Evolutionary conservation across 148 eudicot species (phyloP), one percentile per base, ranked within the genome.

Genomic region (Gaultheria prostrata): DNA sequence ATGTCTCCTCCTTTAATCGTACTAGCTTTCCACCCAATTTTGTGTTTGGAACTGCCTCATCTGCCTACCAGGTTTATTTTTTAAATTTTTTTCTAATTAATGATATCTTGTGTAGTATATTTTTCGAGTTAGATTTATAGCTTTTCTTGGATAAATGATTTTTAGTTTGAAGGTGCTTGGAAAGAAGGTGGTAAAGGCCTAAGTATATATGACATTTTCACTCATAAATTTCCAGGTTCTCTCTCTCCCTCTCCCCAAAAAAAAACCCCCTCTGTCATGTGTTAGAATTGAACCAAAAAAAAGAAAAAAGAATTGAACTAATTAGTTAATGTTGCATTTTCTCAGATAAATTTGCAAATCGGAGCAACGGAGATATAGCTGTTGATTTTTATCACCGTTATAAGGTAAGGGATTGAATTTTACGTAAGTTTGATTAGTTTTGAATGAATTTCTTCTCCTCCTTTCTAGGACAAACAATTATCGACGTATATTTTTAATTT

Each of bases 311-410:
- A 75, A 3, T 48, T 43, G 45, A 1, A 35, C 39, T 35, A 35
- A 2, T 35, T 20, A 20, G 46, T 8, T 20, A n/a, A n/a, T n/a
- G n/a, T n/a, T n/a, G n/a, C n/a, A n/a, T n/a, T n/a, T n/a, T 76
- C 12, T 28, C 83, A 80, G 88, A 46, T 32, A 86, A 83, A 56
- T 51, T 80, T 21, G 0, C 14, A 1, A 79, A 83, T 30, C 14
- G 39, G 3, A 86, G 84, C 26, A 80, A 50, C 20, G 84, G 84
- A 30, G 84, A 83, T 50, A 76, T 86, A 20, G 88, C 83, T 4
- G 45, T 45, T 35, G 88, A 82, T 30, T 53, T 86, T 30, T 86
- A 86, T 80, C 83, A 83, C 33, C 86, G 76, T 35, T 83, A 80
- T 49, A 80, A 86, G 88, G 88, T 86, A 67, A 11, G 35, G 7